phyloP scores from a whole-genome alignment of 371 early-diverging fungal species.

The Mortierella polycephala region DNA sequence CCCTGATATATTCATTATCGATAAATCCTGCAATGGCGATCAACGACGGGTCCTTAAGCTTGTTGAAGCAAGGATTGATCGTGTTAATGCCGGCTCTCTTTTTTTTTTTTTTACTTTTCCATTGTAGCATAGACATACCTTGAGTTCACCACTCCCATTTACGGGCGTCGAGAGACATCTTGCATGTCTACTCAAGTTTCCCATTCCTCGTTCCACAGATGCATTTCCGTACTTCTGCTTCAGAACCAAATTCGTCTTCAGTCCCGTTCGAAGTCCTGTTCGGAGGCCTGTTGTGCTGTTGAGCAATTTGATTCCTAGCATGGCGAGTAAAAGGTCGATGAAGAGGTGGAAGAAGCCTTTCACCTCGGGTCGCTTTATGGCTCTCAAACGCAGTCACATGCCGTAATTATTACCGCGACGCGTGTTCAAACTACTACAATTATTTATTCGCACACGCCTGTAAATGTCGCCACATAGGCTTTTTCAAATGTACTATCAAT shows the following conservation, averaged over 20 bases:
- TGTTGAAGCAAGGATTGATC: neutral
- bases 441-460: slow-evolving; percentile 12
- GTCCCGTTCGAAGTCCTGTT: too few relatives aligned
- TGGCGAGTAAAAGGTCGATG: too few relatives aligned
- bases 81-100: neutral
- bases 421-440: too few relatives aligned
- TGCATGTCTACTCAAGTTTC: neutral
- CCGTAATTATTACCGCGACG: too few relatives aligned
- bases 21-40: slow-evolving; percentile 24
- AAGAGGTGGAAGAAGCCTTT: too few relatives aligned
- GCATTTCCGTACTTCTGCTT: neutral
- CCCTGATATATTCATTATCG: slow-evolving; percentile 16
- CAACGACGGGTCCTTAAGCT: slow-evolving; percentile 40
- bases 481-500: slow-evolving; percentile 8
- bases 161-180: slow-evolving; percentile 14
- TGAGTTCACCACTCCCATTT: slow-evolving; percentile 10
- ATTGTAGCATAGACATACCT: slow-evolving; percentile 4
- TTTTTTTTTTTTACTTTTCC: neutral
- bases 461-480: slow-evolving; percentile 14
- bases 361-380: too few relatives aligned
- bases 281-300: too few relatives aligned
- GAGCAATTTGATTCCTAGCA: too few relatives aligned
- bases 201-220: neutral
- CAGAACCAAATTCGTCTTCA: neutral
- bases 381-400: too few relatives aligned